Evolutionary conservation across 805 yeast species (phyloP), one percentile per base, ranked within the genome.

Genomic region (Wickerhamiella dianesei): DNA sequence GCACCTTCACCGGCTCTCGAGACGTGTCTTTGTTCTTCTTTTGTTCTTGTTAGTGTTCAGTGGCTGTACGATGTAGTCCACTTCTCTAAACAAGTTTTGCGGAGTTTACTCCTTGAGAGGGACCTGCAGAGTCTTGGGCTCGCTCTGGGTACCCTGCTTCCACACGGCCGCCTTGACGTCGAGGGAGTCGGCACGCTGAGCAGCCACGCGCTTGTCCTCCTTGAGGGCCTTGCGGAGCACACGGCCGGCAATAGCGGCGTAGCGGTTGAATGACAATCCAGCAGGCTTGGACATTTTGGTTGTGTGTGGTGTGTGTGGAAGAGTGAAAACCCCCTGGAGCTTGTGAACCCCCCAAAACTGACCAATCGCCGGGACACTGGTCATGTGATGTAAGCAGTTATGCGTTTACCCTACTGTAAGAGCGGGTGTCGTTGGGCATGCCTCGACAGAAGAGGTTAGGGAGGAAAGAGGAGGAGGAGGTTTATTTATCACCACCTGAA

Each of bases 201-300:
- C 82, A 51, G 72, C 75, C 53, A 76, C 82, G 66, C 82, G 83
- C 63, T 77, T 66, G 61, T 88, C 95, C 54, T 87, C 79, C 74
- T 89, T 89, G 65, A 89, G 77, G 45, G 96, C 80, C 59, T 74
- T 72, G 73, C 96, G 86, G 58, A 86, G 77, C 53, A 94, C 76
- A 65, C 79, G 79, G 62, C 96, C 95, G 62, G 96, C 84, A 63
- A 89, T 75, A 56, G 95, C 77, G 67, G 88, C 74, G 70, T 89
- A 89, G 67, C 80, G 83, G 82, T 84, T 85, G 73, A 82, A 78
- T 56, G 82, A 76, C 44, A 51, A 12, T 44, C 53, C 55, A 40
- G 56, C 50, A 44, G 59, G 59, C 54, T 56, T 56, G 44, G 59
- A 57, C 59, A 56, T 56, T 44, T 40, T 21, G 73, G 25, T 39